Evolutionary conservation across 805 yeast genomes (phyloP).

Genomic region (Candida xiaguanensis): DNA sequence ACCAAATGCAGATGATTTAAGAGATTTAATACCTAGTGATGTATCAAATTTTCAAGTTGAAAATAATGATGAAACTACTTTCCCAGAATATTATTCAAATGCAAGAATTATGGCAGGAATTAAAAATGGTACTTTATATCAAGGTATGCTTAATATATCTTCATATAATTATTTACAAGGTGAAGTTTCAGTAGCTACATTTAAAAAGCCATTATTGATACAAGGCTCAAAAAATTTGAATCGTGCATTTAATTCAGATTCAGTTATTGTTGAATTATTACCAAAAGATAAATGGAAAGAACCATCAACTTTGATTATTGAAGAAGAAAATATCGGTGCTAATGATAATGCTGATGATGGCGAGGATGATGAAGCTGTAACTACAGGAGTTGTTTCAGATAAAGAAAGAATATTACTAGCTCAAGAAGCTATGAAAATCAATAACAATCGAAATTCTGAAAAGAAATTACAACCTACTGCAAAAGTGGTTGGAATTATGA

Average conservation of each 20-base stretch:
- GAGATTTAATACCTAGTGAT: constrained; percentile 66
- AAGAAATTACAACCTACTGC: constrained; percentile 86
- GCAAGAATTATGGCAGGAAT: constrained; percentile 89
- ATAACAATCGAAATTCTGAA: constrained; percentile 35
- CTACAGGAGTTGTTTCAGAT: constrained; percentile 51
- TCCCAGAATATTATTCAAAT: constrained; percentile 73
- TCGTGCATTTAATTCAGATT: constrained; percentile 89
- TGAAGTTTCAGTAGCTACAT: constrained; percentile 63
- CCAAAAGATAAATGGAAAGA: constrained; percentile 86
- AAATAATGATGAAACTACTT: constrained; percentile 50
- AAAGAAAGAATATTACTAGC: constrained; percentile 69
- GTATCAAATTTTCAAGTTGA: constrained; percentile 25
- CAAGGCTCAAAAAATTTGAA: constrained; percentile 82
- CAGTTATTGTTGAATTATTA: constrained; percentile 83
- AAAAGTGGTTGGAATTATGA: constrained; percentile 77
- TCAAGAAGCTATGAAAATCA: constrained; percentile 69
- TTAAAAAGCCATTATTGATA: constrained; percentile 77
- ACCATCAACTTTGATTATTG: constrained; percentile 76
- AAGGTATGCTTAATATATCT: constrained; percentile 77
- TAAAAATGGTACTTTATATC: constrained; percentile 80
- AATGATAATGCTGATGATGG: constrained; percentile 55
- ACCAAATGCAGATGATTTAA: constrained; percentile 68
- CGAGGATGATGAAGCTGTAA: constrained; percentile 29
- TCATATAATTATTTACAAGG: constrained; percentile 90
- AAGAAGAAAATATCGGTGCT: constrained; percentile 62